Conservation (phyloP, 1,139 yeast genomes). For the Taiozyma sp. region DNA sequence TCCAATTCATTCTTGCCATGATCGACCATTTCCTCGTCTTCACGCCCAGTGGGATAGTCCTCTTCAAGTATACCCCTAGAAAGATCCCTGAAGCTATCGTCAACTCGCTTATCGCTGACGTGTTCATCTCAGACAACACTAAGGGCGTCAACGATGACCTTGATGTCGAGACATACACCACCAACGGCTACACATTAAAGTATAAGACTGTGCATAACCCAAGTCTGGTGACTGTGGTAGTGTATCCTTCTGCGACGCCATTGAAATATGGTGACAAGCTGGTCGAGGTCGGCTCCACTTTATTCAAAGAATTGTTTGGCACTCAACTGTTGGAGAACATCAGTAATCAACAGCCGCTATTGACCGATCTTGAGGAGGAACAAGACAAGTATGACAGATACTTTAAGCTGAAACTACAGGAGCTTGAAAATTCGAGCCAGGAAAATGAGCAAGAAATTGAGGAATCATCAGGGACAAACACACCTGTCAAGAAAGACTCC, state of each 20-base stretch:
- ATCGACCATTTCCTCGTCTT: conserved; percentile 53
- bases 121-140: conserved; percentile 36
- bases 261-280: conserved; percentile 31
- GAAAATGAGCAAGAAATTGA: not conserved
- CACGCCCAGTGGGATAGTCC: conserved; percentile 53
- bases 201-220: conserved; percentile 25
- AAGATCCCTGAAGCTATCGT: conserved; percentile 39
- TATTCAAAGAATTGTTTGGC: conserved; percentile 28
- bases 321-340: conserved; percentile 26
- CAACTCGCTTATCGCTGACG: conserved; percentile 46
- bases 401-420: conserved; percentile 27
- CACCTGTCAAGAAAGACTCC: not conserved
- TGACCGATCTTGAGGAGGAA: conserved; percentile 26
- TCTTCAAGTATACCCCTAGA: conserved; percentile 44
- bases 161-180: conserved; percentile 29
- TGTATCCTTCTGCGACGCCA: conserved; percentile 30
- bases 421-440: conserved; percentile 12
- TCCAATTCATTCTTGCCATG: conserved; percentile 30
- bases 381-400: conserved; percentile 28
- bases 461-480: not conserved
- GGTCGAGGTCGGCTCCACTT: conserved; percentile 25
- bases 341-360: conserved; percentile 21
- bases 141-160: conserved; percentile 25
- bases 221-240: conserved; percentile 25
- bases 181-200: conserved; percentile 29